These are phyloP conservation scores for Amphirosellinia nigrospora DNA, from an alignment of 495 filamentous ascomycete genomes.

Conservation along the genomic window DNA sequence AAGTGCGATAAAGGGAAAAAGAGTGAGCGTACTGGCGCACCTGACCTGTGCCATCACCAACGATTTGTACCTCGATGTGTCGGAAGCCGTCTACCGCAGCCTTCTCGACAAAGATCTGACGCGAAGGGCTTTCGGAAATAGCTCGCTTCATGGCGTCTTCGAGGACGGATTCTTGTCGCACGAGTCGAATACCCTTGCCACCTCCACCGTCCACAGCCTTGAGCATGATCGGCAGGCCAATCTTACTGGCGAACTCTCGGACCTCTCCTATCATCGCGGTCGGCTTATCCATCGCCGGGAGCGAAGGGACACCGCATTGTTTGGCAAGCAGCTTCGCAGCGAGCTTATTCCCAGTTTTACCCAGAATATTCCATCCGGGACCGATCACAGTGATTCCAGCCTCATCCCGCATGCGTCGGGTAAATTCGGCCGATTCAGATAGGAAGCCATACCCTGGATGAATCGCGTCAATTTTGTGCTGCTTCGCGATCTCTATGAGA, in stretches of 20 bases:
- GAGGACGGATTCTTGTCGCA: constrained; percentile 47
- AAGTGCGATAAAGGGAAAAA: neutral
- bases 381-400: constrained; percentile 59
- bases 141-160: constrained; percentile 48
- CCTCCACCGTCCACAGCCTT: constrained; percentile 62
- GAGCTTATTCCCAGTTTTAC: constrained; percentile 62
- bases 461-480: constrained; percentile 60
- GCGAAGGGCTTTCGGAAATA: constrained; percentile 40
- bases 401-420: constrained; percentile 57
- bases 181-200: constrained; percentile 58
- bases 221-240: constrained; percentile 65
- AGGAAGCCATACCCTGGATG: constrained; percentile 71
- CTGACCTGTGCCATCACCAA: constrained; percentile 61
- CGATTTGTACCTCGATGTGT: constrained; percentile 65
- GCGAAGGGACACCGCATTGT: constrained; percentile 59
- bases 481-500: constrained; percentile 52
- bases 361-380: constrained; percentile 58
- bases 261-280: constrained; percentile 49
- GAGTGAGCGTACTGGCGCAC: constrained; percentile 45
- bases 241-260: constrained; percentile 48
- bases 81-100: constrained; percentile 52
- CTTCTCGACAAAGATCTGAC: constrained; percentile 42
- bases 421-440: constrained; percentile 63
- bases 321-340: constrained; percentile 60
- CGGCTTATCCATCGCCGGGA: constrained; percentile 54